Percentiles rank a stretch among this genome's conserved stretches.
Evolutionary conservation across 371 early-diverging fungal genomes (phyloP).

Genomic region (Rhizomucor pusillus): DNA sequence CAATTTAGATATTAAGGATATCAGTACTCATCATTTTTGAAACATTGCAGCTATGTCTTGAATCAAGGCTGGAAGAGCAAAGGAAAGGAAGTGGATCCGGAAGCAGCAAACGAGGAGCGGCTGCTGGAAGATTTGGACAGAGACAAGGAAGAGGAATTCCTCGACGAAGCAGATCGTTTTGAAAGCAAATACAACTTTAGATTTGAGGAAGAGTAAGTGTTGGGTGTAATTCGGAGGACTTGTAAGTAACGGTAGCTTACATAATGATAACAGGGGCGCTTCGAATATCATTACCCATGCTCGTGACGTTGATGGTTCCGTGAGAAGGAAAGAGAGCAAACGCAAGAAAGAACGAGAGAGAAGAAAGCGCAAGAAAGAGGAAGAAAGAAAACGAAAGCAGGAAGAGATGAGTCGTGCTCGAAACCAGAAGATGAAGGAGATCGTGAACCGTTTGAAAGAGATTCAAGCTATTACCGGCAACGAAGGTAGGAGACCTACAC

Average conservation of each 20-base stretch:
- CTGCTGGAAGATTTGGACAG: slow-evolving; percentile 61
- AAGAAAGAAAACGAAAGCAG: slow-evolving; percentile 60
- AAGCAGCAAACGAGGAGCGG: slow-evolving; percentile 47
- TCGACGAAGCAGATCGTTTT: slow-evolving; percentile 82
- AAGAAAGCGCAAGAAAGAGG: slow-evolving; percentile 67
- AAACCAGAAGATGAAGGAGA: slow-evolving; percentile 84
- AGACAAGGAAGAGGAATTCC: slow-evolving; percentile 64
- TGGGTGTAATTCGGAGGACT: background rate
- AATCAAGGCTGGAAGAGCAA: slow-evolving; percentile 95
- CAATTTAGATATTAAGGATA: too few relatives aligned
- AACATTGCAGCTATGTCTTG: slow-evolving; percentile 64
- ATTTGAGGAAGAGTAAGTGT: slow-evolving; percentile 80
- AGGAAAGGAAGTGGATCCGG: slow-evolving; percentile 23
- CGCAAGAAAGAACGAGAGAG: slow-evolving; percentile 72
- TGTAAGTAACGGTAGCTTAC: background rate
- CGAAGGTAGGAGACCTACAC: slow-evolving; percentile 26
- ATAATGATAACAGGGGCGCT: slow-evolving; percentile 41
- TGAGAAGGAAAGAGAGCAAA: slow-evolving; percentile 70
- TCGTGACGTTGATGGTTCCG: slow-evolving; percentile 73
- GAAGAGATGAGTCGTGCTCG: slow-evolving; percentile 89
- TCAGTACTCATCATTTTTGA: too few relatives aligned
- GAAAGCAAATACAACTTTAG: slow-evolving; percentile 92
- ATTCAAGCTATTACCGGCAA: slow-evolving; percentile 87
- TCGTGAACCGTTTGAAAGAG: slow-evolving; percentile 72
- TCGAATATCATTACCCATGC: slow-evolving; percentile 68